phyloP scores from a whole-genome alignment of 75 land plant species.

The Adiantum capillusveneris region DNA sequence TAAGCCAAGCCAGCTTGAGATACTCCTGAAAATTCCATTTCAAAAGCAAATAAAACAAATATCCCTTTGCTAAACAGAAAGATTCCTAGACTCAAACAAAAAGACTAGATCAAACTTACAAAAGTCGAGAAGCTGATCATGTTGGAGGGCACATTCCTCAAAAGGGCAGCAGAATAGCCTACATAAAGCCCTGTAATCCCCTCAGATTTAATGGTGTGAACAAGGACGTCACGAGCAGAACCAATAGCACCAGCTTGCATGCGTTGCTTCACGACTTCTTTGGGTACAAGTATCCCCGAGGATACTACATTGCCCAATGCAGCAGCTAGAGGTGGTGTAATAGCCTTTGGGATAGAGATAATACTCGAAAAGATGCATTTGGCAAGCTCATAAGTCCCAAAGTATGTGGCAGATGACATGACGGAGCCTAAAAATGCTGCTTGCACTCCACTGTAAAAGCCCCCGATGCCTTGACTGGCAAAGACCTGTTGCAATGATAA shows the following conservation, averaged over 20 bases:
- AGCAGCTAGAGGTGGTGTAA: slow-evolving; percentile 29
- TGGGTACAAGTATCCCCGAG: slow-evolving; percentile 32
- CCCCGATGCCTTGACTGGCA: slow-evolving; percentile 25
- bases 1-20: slow-evolving; percentile 29
- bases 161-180: slow-evolving; percentile 34
- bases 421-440: slow-evolving; percentile 31
- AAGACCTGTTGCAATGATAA: slow-evolving; percentile 11
- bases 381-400: slow-evolving; percentile 36
- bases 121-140: slow-evolving; percentile 38
- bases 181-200: slow-evolving; percentile 28
- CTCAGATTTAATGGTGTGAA: slow-evolving; percentile 19
- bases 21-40: slow-evolving; percentile 28
- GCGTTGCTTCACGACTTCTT: slow-evolving; percentile 33
- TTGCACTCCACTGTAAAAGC: slow-evolving; percentile 30
- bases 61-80: no score
- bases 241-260: slow-evolving; percentile 37
- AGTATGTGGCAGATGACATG: slow-evolving; percentile 33
- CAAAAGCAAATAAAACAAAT: no score
- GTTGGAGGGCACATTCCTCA: slow-evolving; percentile 30
- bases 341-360: slow-evolving; percentile 10
- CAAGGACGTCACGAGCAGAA: slow-evolving; percentile 17
- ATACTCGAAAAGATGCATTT: slow-evolving; percentile 24
- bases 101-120: slow-evolving; percentile 3
- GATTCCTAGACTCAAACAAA: no score
- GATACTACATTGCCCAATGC: slow-evolving; percentile 34